A percentile compares a stretch with the other conserved stretches of the same genome.
These are phyloP conservation scores for Chrysosporium keratinophilum DNA, from an alignment of 2,329 filamentous ascomycete genomes.

Conservation along the genomic window DNA sequence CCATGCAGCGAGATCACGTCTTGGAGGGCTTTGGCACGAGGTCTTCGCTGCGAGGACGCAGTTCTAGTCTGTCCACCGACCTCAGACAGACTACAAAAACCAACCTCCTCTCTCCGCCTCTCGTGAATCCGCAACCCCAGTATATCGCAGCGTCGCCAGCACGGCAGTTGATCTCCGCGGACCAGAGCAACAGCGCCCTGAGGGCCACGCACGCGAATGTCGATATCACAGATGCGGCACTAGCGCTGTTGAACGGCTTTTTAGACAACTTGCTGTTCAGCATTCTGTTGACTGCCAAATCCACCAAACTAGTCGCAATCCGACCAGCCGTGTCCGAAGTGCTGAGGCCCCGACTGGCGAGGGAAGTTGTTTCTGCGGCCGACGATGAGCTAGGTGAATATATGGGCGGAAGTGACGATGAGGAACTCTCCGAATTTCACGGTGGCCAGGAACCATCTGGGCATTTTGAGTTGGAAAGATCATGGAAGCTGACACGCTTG, in stretches of 20 bases:
- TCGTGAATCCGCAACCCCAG: slow-evolving; percentile 64
- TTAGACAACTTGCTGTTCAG: slow-evolving; percentile 89
- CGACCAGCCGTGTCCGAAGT: slow-evolving; percentile 77
- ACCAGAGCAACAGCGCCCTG: slow-evolving; percentile 61
- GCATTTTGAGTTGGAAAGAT: slow-evolving; percentile 80
- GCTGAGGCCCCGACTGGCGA: slow-evolving; percentile 78
- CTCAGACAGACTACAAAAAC: slow-evolving; percentile 21
- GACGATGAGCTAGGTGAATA: slow-evolving; percentile 84
- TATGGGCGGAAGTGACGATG: slow-evolving; percentile 68
- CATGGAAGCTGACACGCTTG: slow-evolving; percentile 86
- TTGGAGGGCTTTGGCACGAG: slow-evolving; percentile 5
- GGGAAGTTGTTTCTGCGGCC: slow-evolving; percentile 69
- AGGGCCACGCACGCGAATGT: slow-evolving; percentile 48
- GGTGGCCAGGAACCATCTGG: slow-evolving; percentile 42
- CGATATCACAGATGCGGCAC: slow-evolving; percentile 59
- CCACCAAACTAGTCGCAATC: slow-evolving; percentile 63
- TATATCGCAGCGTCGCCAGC: slow-evolving; percentile 85
- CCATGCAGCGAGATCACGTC: slow-evolving; percentile 12
- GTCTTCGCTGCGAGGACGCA: slow-evolving; percentile 21
- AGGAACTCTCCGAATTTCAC: slow-evolving; percentile 46
- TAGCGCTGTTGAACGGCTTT: slow-evolving; percentile 78
- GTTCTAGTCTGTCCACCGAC: slow-evolving; percentile 33
- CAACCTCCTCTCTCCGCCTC: slow-evolving; percentile 53
- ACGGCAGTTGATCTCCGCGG: slow-evolving; percentile 81
- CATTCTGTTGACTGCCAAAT: slow-evolving; percentile 68